Percentiles rank a stretch among this genome's conserved stretches.
Conservation (phyloP, 306 rosid genomes). For the Vicia sativa region DNA sequence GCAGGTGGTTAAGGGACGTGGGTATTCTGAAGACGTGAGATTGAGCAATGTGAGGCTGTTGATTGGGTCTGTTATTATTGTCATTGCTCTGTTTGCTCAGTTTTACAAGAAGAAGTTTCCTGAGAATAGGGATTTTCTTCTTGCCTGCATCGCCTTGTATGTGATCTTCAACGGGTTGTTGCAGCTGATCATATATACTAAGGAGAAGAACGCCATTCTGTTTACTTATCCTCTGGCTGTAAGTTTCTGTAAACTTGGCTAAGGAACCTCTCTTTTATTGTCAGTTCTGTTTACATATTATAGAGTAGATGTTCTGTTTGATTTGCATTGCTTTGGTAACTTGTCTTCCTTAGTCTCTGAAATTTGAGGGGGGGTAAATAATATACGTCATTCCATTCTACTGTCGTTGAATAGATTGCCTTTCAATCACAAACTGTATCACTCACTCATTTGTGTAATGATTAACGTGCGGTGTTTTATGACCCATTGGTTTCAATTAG, state of each 20-base stretch:
- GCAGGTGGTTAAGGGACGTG: constrained; percentile 73
- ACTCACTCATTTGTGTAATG: not conserved
- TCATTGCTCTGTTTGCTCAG: constrained; percentile 87
- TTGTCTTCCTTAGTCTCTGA: constrained; percentile 3
- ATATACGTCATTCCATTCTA: not conserved
- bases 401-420: constrained; percentile 20
- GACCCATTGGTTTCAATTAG: not conserved
- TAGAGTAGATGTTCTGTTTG: constrained; percentile 22
- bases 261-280: constrained; percentile 1
- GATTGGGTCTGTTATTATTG: constrained; percentile 70
- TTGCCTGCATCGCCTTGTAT: constrained; percentile 81
- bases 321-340: constrained; percentile 9
- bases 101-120: constrained; percentile 95
- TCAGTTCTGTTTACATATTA: not conserved
- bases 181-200: constrained; percentile 82
- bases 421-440: constrained; percentile 18
- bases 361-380: not conserved
- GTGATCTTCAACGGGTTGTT: constrained; percentile 72
- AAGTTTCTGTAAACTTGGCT: constrained; percentile 38
- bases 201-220: constrained; percentile 92
- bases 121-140: constrained; percentile 80
- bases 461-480: constrained; percentile 21
- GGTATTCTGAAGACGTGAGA: constrained; percentile 84
- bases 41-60: constrained; percentile 74
- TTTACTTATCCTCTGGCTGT: constrained; percentile 86